Evolutionary conservation across 2,329 filamentous ascomycete genomes (phyloP), one percentile per base, ranked within the genome.

Genomic region (Nothomitra cinnamomea): DNA sequence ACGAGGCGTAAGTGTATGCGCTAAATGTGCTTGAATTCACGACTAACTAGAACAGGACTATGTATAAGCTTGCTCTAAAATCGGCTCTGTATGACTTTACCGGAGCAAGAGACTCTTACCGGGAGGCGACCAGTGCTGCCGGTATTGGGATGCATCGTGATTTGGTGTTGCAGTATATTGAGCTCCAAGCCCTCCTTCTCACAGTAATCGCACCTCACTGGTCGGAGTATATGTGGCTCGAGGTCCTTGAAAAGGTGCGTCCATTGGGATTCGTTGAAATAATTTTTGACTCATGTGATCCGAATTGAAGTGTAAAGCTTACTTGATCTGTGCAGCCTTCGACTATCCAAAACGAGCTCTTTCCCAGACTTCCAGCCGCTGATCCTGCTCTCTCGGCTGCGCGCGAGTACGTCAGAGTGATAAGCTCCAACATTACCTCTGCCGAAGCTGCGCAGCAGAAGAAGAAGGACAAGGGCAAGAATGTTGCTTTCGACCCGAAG

Each of bases 381-480:
- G 74, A 85, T 57, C 70, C 82, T 3, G 71, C 74, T 43, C 77
- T 95, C 56, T 83, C 82, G 5, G 87, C 88, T 12, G 85, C 86
- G 38, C 78, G 85, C 56, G 83, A 85, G 58, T 98, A 96, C 66
- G 83, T 95, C 57, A 81, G 85, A 59, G 69, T 68, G 25, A 89
- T 78, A 12, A 69, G 82, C 40, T 85, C 81, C 56, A 89, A 80
- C 69, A 88, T 96, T 69, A 88, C 83, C 59, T 86, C 85, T 25
- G 85, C 88, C 5, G 90, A 96, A 70, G 83, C 83, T 15, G 76
- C 76, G 55, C 85, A 88, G 67, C 72, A 85, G 60, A 95, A 94
- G 77, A 88, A 86, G 74, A 83, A 94, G 68, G 82, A 84, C 60
- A 96, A 96, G 75, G 92, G 90, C 69, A 95, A 95, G 72, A 77